Conservation (phyloP, 805 yeast species). For the Ogataea degrootiae region DNA sequence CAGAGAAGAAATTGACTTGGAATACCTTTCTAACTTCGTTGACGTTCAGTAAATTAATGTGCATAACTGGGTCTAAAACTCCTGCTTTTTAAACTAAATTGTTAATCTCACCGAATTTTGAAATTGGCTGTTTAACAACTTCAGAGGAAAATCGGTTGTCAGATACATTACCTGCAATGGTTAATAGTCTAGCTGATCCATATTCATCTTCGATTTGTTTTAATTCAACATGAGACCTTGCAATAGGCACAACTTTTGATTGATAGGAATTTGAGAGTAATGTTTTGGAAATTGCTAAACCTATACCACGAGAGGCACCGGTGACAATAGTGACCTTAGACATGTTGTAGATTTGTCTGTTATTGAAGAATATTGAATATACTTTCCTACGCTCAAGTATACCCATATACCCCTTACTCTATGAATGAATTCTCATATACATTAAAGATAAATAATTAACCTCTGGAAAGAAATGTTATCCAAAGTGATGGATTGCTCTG, state of each 20-base stretch:
- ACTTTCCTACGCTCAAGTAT: too few species aligned
- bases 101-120: slow-evolving; percentile 53
- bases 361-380: too few species aligned
- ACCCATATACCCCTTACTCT: too few species aligned
- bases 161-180: slow-evolving; percentile 58
- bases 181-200: slow-evolving; percentile 45
- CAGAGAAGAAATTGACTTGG: slow-evolving; percentile 75
- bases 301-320: slow-evolving; percentile 77
- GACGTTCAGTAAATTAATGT: slow-evolving; percentile 47
- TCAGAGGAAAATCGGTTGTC: slow-evolving; percentile 31
- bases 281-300: slow-evolving; percentile 62
- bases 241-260: slow-evolving; percentile 60
- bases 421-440: too few species aligned
- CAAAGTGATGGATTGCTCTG: too few species aligned
- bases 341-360: neutral
- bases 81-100: slow-evolving; percentile 79
- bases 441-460: too few species aligned
- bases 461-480: too few species aligned
- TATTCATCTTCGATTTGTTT: slow-evolving; percentile 29
- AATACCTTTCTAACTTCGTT: slow-evolving; percentile 58
- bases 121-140: slow-evolving; percentile 42
- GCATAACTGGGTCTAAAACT: slow-evolving; percentile 69
- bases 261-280: slow-evolving; percentile 34
- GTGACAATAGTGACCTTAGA: slow-evolving; percentile 42
- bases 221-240: slow-evolving; percentile 55